Conservation (phyloP, 192 early-diverging fungal species). For the Rhizophagus clarus region DNA sequence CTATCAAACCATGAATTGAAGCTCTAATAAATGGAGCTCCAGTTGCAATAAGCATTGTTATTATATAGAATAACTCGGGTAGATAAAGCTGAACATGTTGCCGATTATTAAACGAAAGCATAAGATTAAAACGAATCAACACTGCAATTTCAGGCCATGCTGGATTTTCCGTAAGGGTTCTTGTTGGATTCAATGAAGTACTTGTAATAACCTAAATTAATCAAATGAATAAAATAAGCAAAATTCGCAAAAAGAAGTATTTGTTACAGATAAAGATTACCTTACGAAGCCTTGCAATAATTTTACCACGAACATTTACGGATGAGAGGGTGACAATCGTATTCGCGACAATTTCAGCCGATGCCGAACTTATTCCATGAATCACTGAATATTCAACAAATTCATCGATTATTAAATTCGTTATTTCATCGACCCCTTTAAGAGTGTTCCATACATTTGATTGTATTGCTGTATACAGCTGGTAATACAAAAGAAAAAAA, state of each 20-base stretch:
- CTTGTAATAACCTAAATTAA: slow-evolving; percentile 58
- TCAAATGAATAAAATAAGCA: neutral
- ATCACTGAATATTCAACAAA: slow-evolving; percentile 80
- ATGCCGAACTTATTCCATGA: slow-evolving; percentile 72
- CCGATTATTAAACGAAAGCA: slow-evolving; percentile 86
- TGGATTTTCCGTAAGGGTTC: slow-evolving; percentile 75
- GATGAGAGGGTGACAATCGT: slow-evolving; percentile 82
- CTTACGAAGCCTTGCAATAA: slow-evolving; percentile 79
- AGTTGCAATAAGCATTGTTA: slow-evolving; percentile 80
- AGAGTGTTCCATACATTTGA: slow-evolving; percentile 82
- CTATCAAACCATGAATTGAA: slow-evolving; percentile 87
- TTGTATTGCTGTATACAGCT: slow-evolving; percentile 84
- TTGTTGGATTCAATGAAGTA: slow-evolving; percentile 71
- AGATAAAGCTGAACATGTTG: slow-evolving; percentile 70
- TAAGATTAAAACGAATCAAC: slow-evolving; percentile 85
- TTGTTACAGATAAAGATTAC: slow-evolving; percentile 31
- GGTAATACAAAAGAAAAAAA: slow-evolving; percentile 21
- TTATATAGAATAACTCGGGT: slow-evolving; percentile 85
- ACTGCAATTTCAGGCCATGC: slow-evolving; percentile 92
- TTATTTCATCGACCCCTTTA: slow-evolving; percentile 75
- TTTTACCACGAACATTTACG: slow-evolving; percentile 77
- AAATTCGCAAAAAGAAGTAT: neutral
- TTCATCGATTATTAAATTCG: slow-evolving; percentile 78
- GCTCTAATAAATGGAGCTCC: slow-evolving; percentile 84
- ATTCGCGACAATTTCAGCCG: slow-evolving; percentile 84